Base-by-base conservation (phyloP, 2,329 filamentous ascomycete species). In the Phyllosticta citribraziliensis region DNA sequence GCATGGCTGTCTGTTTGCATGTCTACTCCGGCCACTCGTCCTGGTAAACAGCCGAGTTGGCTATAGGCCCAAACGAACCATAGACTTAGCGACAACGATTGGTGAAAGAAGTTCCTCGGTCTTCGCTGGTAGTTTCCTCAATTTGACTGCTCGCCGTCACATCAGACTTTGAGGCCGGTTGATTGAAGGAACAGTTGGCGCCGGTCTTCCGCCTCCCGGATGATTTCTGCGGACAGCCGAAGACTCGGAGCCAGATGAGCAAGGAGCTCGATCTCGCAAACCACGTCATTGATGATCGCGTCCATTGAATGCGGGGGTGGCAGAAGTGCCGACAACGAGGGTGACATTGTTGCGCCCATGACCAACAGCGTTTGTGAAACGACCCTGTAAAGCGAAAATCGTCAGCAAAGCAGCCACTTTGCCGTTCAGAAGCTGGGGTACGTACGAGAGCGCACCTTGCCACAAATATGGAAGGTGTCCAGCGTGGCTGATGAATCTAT, bases 381-480 rank as follows among this genome's bases (percentile, higher is more conserved):
- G 69, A 94, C 89, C 22, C 88, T 91, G 47, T n/a, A 27, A 57
- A 25, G 27, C 35, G 53, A 33, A 67, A 22, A 35, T 17, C 22
- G 33, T 40, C 57, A 55, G 24, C 24, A n/a, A 35, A 40, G 52
- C 5, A 52, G 11, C 12, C 33, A 19, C 24, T 17, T 25, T 24
- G 19, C 20, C 33, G 30, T 60, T 40, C 25, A 30, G 20, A 35
- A 2, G 20, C 57, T 9, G 27, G 8, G 8, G 40, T 47, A 71
- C 73, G 67, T 71, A 75, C 73, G 73, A 75, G 20, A 94, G 80
- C 9, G 89, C 88, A 19, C 89, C 89, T 76, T 93, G 89, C 86
- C 88, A 94, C 20, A 93, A 81, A 73, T 93, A 94, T 12, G 89
- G 89, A 77, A 94, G 86, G 70, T 93, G 89, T 57, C 89, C 89